Evolutionary conservation across 441 rosid genomes (phyloP).

Genomic region (Erodium trifolium): DNA sequence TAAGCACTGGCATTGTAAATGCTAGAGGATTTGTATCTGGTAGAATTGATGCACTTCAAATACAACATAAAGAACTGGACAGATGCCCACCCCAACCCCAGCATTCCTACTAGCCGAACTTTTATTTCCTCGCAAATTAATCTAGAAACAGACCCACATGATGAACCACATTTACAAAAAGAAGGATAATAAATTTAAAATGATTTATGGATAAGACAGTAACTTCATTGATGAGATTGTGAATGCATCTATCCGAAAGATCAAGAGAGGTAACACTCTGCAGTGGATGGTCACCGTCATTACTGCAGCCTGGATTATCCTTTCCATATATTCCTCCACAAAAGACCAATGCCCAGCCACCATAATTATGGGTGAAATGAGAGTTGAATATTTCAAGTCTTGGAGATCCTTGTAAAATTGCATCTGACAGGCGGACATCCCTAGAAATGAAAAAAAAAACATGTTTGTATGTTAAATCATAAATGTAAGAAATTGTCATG

Average conservation of each 20-base stretch:
- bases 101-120: not conserved
- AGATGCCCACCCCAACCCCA: too few relatives aligned
- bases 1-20: constrained; percentile 15
- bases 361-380: constrained; percentile 51
- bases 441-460: constrained; percentile 30
- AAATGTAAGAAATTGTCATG: not conserved
- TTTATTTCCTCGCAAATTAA: not conserved
- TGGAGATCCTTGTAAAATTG: constrained; percentile 58
- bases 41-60: not conserved
- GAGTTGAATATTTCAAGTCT: constrained; percentile 77
- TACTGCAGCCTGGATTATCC: constrained; percentile 44
- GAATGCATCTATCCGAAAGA: constrained; percentile 61
- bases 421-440: constrained; percentile 35
- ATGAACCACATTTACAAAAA: not conserved
- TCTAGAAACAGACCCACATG: not conserved
- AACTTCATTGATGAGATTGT: constrained; percentile 63
- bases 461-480: constrained; percentile 10
- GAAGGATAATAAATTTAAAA: not conserved
- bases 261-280: constrained; percentile 57
- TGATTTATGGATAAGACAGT: not conserved
- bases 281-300: constrained; percentile 37
- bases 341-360: constrained; percentile 82
- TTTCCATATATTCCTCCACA: constrained; percentile 59
- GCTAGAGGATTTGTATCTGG: constrained; percentile 1
- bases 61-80: too few relatives aligned